These are phyloP conservation scores for Pseudogymnoascus pannorum DNA, from an alignment of 2,329 filamentous ascomycete genomes.

Conservation along the genomic window DNA sequence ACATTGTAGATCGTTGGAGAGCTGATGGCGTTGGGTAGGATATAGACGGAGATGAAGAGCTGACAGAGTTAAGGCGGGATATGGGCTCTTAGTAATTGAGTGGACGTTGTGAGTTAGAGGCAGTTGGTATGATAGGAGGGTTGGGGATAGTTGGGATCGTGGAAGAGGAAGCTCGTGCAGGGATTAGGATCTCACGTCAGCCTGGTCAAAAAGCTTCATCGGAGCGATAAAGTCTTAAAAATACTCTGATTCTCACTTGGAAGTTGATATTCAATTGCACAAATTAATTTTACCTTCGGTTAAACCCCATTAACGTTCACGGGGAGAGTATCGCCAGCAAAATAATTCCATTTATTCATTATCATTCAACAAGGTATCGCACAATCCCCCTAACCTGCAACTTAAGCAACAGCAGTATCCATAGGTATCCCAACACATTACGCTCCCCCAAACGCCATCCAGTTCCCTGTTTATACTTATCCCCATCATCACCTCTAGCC, in stretches of 20 bases:
- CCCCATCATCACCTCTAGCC: neutral
- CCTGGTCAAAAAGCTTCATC: neutral
- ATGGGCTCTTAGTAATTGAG: neutral
- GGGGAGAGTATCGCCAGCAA: neutral
- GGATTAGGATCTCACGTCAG: neutral
- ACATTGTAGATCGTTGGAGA: neutral
- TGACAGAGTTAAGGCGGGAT: neutral
- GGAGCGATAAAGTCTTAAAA: neutral
- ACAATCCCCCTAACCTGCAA: neutral
- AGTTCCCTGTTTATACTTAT: neutral
- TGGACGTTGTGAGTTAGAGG: neutral
- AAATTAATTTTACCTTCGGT: neutral
- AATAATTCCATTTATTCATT: neutral
- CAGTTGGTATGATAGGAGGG: neutral
- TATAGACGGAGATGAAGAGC: neutral
- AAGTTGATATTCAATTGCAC: neutral
- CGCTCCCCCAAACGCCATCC: neutral
- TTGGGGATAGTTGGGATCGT: neutral
- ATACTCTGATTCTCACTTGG: neutral
- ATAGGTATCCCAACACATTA: slow-evolving; percentile 1
- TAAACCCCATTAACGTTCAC: neutral
- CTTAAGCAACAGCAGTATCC: slow-evolving; percentile 6
- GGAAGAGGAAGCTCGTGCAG: neutral
- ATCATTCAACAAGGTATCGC: slow-evolving; percentile 1
- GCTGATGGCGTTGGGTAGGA: too few species aligned